phyloP scores from a whole-genome alignment of 1,284 basidiomycete genomes.

The Rhodotorula sp. region DNA sequence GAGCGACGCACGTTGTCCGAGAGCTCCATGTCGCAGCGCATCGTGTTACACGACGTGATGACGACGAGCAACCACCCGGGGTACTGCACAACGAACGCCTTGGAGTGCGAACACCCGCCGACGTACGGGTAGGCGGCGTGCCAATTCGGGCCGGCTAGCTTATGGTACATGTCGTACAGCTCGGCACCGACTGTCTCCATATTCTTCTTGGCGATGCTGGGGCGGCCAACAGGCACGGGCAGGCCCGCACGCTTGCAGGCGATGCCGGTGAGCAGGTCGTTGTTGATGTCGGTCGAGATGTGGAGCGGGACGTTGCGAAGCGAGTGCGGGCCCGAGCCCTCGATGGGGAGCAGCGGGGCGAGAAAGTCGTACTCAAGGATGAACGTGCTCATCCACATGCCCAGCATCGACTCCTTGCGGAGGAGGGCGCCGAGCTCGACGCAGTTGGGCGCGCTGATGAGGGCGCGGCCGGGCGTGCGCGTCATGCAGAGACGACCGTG shows the following conservation, averaged over 20 bases:
- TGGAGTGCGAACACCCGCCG: constrained; percentile 26
- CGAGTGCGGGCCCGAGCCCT: constrained; percentile 4
- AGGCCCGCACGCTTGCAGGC: not conserved
- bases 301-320: constrained; percentile 18
- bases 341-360: constrained; percentile 18
- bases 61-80: constrained; percentile 24
- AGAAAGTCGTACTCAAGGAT: constrained; percentile 26
- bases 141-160: constrained; percentile 17
- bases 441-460: constrained; percentile 3
- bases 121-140: constrained; percentile 24
- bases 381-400: constrained; percentile 15
- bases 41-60: constrained; percentile 33
- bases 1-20: constrained; percentile 30
- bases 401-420: constrained; percentile 12
- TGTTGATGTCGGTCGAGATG: constrained; percentile 14
- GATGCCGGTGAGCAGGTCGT: not conserved
- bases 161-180: not conserved
- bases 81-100: constrained; percentile 30
- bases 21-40: constrained; percentile 29
- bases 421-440: constrained; percentile 22
- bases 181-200: not conserved
- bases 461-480: constrained; percentile 23
- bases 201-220: not conserved
- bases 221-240: not conserved
- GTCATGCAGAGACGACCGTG: constrained; percentile 28